Evolutionary conservation across 495 filamentous ascomycete genomes (phyloP).

Genomic region (Aspergillus coremiiformis): DNA sequence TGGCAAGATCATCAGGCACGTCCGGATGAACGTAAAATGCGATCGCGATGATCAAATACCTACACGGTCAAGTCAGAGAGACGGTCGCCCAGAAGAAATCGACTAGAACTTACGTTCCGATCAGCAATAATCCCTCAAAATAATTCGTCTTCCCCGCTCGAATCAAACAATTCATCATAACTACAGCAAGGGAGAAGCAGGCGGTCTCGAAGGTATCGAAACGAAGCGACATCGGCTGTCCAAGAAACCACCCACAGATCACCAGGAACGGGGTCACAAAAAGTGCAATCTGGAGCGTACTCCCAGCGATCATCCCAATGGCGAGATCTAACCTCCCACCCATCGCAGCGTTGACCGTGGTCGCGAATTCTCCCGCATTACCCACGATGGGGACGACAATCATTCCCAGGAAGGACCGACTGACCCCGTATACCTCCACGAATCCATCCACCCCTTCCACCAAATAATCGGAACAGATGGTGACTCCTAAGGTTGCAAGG

Average conservation of each 20-base stretch:
- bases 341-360: slow-evolving; percentile 81
- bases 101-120: slow-evolving; percentile 53
- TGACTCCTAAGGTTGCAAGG: slow-evolving; percentile 71
- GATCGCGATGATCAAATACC: slow-evolving; percentile 76
- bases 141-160: slow-evolving; percentile 95
- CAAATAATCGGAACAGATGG: slow-evolving; percentile 86
- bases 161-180: slow-evolving; percentile 87
- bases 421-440: slow-evolving; percentile 75
- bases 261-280: slow-evolving; percentile 88
- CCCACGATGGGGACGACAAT: slow-evolving; percentile 95
- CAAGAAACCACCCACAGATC: slow-evolving; percentile 85
- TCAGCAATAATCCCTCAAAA: slow-evolving; percentile 84
- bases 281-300: slow-evolving; percentile 87
- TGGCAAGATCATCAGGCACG: slow-evolving; percentile 19
- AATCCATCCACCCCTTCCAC: slow-evolving; percentile 88
- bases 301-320: slow-evolving; percentile 88
- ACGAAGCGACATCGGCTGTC: slow-evolving; percentile 76
- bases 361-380: slow-evolving; percentile 96
- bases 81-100: too few species aligned
- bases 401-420: slow-evolving; percentile 92
- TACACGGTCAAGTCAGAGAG: slow-evolving; percentile 10
- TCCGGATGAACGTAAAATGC: slow-evolving; percentile 89
- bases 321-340: slow-evolving; percentile 98
- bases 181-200: slow-evolving; percentile 78
- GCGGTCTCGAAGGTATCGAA: slow-evolving; percentile 93